These are phyloP conservation scores for Nannizziopsis barbatae DNA, from an alignment of 2,329 filamentous ascomycete species.

Conservation along the genomic window DNA sequence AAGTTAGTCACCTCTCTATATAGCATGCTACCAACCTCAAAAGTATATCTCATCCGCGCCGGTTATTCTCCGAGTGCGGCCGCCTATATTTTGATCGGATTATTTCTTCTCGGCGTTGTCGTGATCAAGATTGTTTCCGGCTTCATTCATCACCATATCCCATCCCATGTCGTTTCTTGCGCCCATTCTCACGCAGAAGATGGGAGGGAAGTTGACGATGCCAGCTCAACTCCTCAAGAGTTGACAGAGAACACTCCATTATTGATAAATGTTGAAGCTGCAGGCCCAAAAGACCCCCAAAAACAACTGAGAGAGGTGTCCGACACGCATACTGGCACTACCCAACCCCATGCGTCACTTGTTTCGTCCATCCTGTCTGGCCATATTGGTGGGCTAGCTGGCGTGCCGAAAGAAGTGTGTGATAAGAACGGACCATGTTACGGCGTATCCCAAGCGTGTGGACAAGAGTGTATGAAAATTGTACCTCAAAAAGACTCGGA, in stretches of 20 bases:
- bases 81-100: conserved; percentile 38
- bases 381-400: conserved; percentile 13
- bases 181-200: conserved; percentile 36
- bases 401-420: conserved; percentile 27
- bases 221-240: not conserved
- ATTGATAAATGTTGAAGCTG: not conserved
- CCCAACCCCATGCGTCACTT: conserved; percentile 6
- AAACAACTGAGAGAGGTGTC: not conserved
- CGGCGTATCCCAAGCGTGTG: conserved; percentile 51
- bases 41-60: conserved; percentile 60
- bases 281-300: not conserved
- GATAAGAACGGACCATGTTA: conserved; percentile 50
- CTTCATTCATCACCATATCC: conserved; percentile 38
- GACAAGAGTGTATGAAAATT: conserved; percentile 48
- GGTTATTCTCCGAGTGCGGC: conserved; percentile 56
- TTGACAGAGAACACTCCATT: conserved; percentile 9
- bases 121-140: conserved; percentile 37
- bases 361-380: conserved; percentile 11
- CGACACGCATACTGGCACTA: not conserved
- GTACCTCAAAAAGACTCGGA: conserved; percentile 19
- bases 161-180: conserved; percentile 41
- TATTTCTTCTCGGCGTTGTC: conserved; percentile 40
- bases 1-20: conserved; percentile 86
- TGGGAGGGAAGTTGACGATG: conserved; percentile 24
- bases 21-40: conserved; percentile 83